These are phyloP conservation scores for Capsicum rhomboideum DNA, from an alignment of 257 asterid species.

Conservation along the genomic window DNA sequence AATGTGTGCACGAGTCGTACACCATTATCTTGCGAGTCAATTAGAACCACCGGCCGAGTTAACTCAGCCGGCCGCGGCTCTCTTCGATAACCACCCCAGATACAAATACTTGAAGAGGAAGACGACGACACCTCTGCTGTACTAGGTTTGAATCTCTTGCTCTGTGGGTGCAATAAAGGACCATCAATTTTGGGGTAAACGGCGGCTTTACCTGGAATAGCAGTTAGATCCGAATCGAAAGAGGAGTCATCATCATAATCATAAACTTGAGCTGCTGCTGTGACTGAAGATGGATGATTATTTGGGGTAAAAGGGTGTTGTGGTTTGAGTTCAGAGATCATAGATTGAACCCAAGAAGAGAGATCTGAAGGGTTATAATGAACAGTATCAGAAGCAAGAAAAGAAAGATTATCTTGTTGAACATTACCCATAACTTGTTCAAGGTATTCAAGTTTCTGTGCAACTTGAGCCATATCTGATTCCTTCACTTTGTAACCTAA, in stretches of 20 bases:
- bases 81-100: neutral
- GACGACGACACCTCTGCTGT: neutral
- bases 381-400: slow-evolving; percentile 48
- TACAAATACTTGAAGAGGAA: neutral
- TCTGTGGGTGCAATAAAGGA: slow-evolving; percentile 23
- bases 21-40: slow-evolving; percentile 86
- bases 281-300: too few species aligned
- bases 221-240: slow-evolving; percentile 76
- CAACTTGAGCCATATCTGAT: slow-evolving; percentile 65
- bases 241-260: slow-evolving; percentile 25
- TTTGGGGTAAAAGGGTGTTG: slow-evolving; percentile 9
- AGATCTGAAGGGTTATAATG: slow-evolving; percentile 89
- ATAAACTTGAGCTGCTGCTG: neutral
- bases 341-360: slow-evolving; percentile 71
- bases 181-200: slow-evolving; percentile 30
- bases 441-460: slow-evolving; percentile 61
- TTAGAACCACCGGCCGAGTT: slow-evolving; percentile 43
- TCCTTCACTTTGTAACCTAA: slow-evolving; percentile 59
- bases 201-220: slow-evolving; percentile 79
- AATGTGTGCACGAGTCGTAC: slow-evolving; percentile 67
- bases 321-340: slow-evolving; percentile 61
- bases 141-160: slow-evolving; percentile 34
- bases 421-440: slow-evolving; percentile 47
- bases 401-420: slow-evolving; percentile 35
- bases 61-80: slow-evolving; percentile 10